Conservation (phyloP, 495 filamentous ascomycete species). For the Lepidopterella palustris region DNA sequence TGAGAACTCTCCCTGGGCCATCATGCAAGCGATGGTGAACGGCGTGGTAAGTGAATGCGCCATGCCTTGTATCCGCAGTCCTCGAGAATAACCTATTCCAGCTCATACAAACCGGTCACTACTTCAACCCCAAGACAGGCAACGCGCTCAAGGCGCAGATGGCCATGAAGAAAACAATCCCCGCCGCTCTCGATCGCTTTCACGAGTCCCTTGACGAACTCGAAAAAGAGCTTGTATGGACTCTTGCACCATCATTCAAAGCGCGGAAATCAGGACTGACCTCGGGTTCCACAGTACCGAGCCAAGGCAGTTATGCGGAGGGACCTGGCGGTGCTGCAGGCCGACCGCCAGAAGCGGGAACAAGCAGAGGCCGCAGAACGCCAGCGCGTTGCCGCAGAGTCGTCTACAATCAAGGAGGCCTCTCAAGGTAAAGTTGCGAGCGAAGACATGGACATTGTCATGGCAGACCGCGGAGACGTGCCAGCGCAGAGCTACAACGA, state of each 20-base stretch:
- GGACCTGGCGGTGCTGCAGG: slow-evolving; percentile 29
- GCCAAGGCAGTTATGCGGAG: slow-evolving; percentile 28
- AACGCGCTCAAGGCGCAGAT: not conserved
- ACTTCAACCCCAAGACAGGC: slow-evolving; percentile 15
- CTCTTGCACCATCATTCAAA: not conserved
- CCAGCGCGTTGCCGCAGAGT: slow-evolving; percentile 22
- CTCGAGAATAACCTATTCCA: slow-evolving; percentile 10
- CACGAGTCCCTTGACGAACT: slow-evolving; percentile 31
- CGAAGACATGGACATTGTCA: not conserved
- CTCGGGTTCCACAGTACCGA: not conserved
- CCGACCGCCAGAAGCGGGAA: slow-evolving; percentile 24
- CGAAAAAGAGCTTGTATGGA: slow-evolving; percentile 25
- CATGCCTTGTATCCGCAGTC: not conserved
- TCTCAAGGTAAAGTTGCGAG: not conserved
- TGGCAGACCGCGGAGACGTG: not conserved
- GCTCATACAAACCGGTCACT: slow-evolving; percentile 20
- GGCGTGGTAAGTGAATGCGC: slow-evolving; percentile 14
- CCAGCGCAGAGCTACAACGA: not conserved
- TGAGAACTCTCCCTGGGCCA: slow-evolving; percentile 4
- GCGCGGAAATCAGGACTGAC: not conserved
- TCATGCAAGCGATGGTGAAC: slow-evolving; percentile 30
- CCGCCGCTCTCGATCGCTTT: slow-evolving; percentile 23
- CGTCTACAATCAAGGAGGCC: slow-evolving; percentile 6
- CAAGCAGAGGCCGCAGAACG: slow-evolving; percentile 24
- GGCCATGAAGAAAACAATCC: slow-evolving; percentile 15